phyloP scores from a whole-genome alignment of 139 green algal genomes.

The Tetraselmis chui region DNA sequence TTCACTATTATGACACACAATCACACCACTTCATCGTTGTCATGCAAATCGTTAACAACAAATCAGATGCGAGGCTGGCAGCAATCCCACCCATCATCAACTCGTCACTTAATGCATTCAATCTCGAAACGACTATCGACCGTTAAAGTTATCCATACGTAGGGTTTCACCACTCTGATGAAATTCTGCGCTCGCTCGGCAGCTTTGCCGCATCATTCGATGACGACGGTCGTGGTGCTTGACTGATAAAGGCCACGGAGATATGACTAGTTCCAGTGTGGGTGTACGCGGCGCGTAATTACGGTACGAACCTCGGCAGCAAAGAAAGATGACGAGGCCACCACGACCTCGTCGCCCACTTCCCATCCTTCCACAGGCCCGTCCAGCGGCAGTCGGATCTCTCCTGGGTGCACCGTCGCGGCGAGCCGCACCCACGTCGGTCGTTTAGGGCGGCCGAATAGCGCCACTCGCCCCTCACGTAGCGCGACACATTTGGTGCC shows the following conservation, averaged over 20 bases:
- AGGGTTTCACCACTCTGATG: too few species aligned
- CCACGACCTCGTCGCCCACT: conserved; percentile 17
- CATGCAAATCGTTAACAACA: too few species aligned
- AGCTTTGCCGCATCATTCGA: too few species aligned
- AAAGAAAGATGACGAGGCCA: conserved; percentile 10
- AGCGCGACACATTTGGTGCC: conserved; percentile 22
- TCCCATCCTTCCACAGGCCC: background rate
- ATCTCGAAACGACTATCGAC: too few species aligned
- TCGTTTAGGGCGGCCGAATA: conserved; percentile 10
- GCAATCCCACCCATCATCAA: too few species aligned
- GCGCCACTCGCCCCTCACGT: conserved; percentile 1
- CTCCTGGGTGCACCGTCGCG: background rate
- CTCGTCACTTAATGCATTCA: too few species aligned
- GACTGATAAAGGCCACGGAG: background rate
- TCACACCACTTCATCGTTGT: too few species aligned
- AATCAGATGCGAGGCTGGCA: too few species aligned
- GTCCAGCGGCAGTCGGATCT: background rate
- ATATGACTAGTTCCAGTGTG: background rate
- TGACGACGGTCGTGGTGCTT: background rate
- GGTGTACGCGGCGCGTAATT: background rate
- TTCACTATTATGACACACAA: too few species aligned
- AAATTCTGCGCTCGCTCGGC: too few species aligned
- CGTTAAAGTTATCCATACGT: too few species aligned
- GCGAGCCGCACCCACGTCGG: conserved; percentile 15
- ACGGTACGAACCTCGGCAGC: background rate